phyloP scores from a whole-genome alignment of 495 filamentous ascomycete genomes.

The Penicillium ochrochloron region DNA sequence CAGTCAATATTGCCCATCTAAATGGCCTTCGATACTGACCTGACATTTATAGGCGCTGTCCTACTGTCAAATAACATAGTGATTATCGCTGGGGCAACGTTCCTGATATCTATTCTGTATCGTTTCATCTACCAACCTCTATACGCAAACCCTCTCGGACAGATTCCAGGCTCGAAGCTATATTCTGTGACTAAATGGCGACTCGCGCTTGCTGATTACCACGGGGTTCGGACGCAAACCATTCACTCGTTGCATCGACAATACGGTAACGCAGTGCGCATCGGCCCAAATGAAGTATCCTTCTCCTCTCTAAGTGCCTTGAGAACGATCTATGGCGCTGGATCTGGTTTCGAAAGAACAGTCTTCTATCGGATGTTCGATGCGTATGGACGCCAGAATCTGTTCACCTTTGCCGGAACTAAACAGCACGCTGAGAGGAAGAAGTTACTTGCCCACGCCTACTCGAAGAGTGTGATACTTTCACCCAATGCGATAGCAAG shows the following conservation, averaged over 20 bases:
- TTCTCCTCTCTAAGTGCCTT: conserved; percentile 36
- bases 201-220: conserved; percentile 36
- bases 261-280: conserved; percentile 45
- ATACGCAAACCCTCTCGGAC: conserved; percentile 8
- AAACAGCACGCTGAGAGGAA: conserved; percentile 42
- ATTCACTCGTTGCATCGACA: conserved; percentile 40
- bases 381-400: conserved; percentile 39
- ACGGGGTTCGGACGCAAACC: conserved; percentile 34
- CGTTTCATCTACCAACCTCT: conserved; percentile 2
- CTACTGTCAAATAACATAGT: background rate
- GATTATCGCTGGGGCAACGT: background rate
- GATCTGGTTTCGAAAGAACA: conserved; percentile 44
- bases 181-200: conserved; percentile 35
- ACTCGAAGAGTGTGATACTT: conserved; percentile 40
- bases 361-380: conserved; percentile 50
- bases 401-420: conserved; percentile 40
- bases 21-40: background rate
- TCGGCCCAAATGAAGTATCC: conserved; percentile 47
- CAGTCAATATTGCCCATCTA: too few species aligned
- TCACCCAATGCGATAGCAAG: background rate
- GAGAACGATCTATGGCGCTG: conserved; percentile 46
- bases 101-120: background rate
- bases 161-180: conserved; percentile 33
- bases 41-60: background rate
- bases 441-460: conserved; percentile 44